Percentiles rank a stretch among this genome's conserved stretches.
Conservation (phyloP, 495 filamentous ascomycete species). For the Cenococcum geophilum region DNA sequence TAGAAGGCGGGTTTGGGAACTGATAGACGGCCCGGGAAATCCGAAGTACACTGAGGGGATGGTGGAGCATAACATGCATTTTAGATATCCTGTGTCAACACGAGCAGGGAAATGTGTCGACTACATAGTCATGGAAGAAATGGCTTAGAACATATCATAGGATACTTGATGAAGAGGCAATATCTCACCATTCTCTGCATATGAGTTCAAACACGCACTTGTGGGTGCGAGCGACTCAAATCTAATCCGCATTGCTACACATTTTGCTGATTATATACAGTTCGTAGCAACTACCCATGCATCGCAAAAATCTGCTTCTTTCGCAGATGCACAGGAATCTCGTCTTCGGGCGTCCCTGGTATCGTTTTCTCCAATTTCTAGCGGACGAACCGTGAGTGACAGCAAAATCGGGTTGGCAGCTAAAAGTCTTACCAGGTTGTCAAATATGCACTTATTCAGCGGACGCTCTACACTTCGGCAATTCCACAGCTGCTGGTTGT, state of each 20-base stretch:
- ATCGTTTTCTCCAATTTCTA: slow-evolving; percentile 88
- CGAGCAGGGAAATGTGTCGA: too few relatives aligned
- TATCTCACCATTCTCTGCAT: too few relatives aligned
- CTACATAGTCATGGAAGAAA: too few relatives aligned
- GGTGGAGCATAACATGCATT: too few relatives aligned
- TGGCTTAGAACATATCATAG: too few relatives aligned
- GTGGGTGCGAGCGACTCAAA: neutral
- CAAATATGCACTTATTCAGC: slow-evolving; percentile 87
- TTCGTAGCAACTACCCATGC: slow-evolving; percentile 7
- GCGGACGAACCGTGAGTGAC: neutral
- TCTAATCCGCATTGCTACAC: neutral
- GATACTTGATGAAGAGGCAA: too few relatives aligned
- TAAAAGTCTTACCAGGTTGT: slow-evolving; percentile 70
- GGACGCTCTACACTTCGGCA: slow-evolving; percentile 73
- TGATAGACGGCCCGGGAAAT: too few relatives aligned
- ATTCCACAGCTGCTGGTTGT: slow-evolving; percentile 94
- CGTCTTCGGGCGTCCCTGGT: slow-evolving; percentile 70
- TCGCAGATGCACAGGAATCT: slow-evolving; percentile 76
- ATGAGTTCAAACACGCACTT: neutral
- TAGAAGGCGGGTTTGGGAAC: too few relatives aligned
- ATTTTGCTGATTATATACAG: slow-evolving; percentile 25
- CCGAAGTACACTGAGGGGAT: too few relatives aligned
- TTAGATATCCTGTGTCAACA: too few relatives aligned
- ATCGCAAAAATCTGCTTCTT: slow-evolving; percentile 66
- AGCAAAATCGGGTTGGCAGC: neutral